These are phyloP conservation scores for Coniochaeta ligniaria DNA, from an alignment of 2,329 filamentous ascomycete species.

Conservation along the genomic window DNA sequence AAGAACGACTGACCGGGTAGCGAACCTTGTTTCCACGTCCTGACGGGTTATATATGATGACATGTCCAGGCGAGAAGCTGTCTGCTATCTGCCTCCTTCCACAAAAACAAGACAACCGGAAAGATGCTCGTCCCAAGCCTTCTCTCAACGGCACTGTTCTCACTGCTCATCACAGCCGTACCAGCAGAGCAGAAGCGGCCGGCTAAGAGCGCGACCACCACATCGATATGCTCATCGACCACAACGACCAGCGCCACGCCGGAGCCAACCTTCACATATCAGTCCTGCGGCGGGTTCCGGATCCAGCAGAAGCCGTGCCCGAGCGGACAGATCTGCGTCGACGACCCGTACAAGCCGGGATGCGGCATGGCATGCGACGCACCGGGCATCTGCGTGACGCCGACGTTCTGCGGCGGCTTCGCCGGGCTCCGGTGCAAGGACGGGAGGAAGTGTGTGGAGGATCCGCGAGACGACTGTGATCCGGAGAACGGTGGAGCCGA, in stretches of 20 bases:
- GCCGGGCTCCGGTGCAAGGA: constrained; percentile 20
- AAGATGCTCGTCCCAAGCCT: constrained; percentile 1
- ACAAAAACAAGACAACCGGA: no score
- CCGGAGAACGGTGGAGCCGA: constrained; percentile 25
- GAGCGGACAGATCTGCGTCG: constrained; percentile 14
- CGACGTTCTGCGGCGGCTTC: constrained; percentile 26
- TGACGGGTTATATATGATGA: neutral
- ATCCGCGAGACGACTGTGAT: constrained; percentile 28
- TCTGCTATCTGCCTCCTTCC: neutral
- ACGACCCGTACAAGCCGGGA: constrained; percentile 15
- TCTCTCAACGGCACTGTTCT: neutral
- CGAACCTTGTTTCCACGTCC: constrained; percentile 1
- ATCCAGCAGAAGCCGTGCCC: constrained; percentile 10
- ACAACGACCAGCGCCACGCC: constrained; percentile 5
- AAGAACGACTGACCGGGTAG: neutral
- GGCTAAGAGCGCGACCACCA: constrained; percentile 9
- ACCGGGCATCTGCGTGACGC: constrained; percentile 7
- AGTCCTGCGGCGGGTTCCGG: constrained; percentile 17
- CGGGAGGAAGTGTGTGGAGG: constrained; percentile 25
- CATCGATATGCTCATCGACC: constrained; percentile 12
- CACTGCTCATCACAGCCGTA: neutral
- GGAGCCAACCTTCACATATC: constrained; percentile 8
- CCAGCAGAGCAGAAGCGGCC: neutral
- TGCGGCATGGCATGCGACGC: constrained; percentile 11
- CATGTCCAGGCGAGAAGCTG: neutral